Base-by-base conservation (phyloP, 2,329 filamentous ascomycete genomes). In the Beauveria caledonica region DNA sequence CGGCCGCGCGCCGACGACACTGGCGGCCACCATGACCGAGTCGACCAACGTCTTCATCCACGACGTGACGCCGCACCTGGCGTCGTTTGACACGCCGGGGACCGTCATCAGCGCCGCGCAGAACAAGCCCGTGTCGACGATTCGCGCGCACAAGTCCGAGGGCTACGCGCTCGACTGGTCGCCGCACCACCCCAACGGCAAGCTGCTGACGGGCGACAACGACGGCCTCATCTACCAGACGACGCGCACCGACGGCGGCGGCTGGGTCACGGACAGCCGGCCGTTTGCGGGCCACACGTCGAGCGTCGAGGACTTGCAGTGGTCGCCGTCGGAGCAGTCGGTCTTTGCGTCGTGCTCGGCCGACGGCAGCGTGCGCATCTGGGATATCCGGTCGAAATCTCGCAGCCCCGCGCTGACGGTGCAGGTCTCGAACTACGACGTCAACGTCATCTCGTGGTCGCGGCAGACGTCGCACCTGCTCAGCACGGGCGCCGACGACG, bases 91-190 rank as follows among this genome's bases (percentile, higher is more conserved):
- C 72, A 89, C 84, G 62, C 94, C 94, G 1, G 93, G 94, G 62
- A 88, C 86, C 46, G 80, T 86, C 65, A 84, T 97, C 65, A 86
- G 89, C 7, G 81, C 90, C 1, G 86, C 89, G 69, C 90, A 96
- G 71, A 93, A 92, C 73, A 95, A 95, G 77, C 92, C 94, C 39
- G 76, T 96, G 55, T 89, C 84, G 65, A 97, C 91, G 3, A 86
- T 99, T 67, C 85, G 89, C 67, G 91, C 93, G 67, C 94, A 99
- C 82, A 93, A 92, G 76, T 78, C 86, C 13, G 94, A 99, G 78
- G 94, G 94, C 53, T 99, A 97, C 73, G 94, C 91, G 0, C 76
- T 99, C n/a, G 94, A 97, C 76, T 99, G 94, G 94, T 96, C 92
- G 27, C 89, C 91, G 1, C 65, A 67, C 8, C 82, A 90, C 50